Base-by-base conservation (phyloP, 208 protist genomes). In the Acanthamoeba lugdunensis region DNA sequence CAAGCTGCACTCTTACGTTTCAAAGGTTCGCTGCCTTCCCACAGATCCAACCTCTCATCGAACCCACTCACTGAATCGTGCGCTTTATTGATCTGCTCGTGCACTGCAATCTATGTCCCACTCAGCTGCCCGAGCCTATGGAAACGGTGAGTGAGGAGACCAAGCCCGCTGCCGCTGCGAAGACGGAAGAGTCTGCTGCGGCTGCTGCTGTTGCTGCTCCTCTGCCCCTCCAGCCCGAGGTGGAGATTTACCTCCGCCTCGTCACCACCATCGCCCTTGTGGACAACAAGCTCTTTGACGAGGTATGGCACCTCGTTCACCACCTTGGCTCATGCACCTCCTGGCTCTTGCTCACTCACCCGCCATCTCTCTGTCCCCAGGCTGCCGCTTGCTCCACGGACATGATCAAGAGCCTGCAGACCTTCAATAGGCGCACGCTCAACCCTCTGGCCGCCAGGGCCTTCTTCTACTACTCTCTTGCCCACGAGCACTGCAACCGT, bases 391-490 rank as follows among this genome's bases (percentile, higher is more conserved):
- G 82, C 33, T 23, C 82, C n/a, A 23, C 23, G 54, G 56, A 69
- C 45, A 89, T 89, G 82, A 89, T 89, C 48, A 89, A 67, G 54
- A 58, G 56, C 28, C 54, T 89, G 82, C 82, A 89, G 56, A 89
- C 52, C 56, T 89, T 67, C 82, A 41, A 89, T 50, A 58, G 94
- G 30, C 95, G 96, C 54, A 97, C 95, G 2, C 69, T 97, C 13
- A 93, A 97, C 93, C 93, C 90, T 33, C 56, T 97, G 25, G 90
- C 95, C 41, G 95, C 96, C 37, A 95, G 94, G 28, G 93, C 94
- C 18, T 97, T 95, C 94, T 98, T 97, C 81, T 97, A 97, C 94
- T 95, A 94, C 33, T 92, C 87, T 63, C 84, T 92, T 79, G 92
- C 95, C 48, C 95, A 92, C 93, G 94, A 97, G 94, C 41, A 93